phyloP scores from a whole-genome alignment of 225 moss, liverwort and hornwort species.

The Bryoerythrophyllum caledonicum region DNA sequence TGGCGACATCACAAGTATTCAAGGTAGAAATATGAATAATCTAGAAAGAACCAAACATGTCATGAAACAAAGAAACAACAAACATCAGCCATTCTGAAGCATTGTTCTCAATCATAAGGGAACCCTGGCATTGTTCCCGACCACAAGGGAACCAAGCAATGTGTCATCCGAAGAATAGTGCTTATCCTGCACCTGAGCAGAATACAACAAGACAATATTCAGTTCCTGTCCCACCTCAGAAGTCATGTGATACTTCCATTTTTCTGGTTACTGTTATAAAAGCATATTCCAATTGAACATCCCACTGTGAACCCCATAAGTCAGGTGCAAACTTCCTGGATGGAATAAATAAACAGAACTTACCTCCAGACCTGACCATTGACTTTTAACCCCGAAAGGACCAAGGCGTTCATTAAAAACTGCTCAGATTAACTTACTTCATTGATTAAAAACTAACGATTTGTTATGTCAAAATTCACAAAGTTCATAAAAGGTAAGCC shows the following conservation, averaged over 20 bases:
- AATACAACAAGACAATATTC: background rate
- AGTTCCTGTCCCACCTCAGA: background rate
- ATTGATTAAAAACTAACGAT: no score
- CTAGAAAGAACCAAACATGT: background rate
- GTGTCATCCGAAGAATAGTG: background rate
- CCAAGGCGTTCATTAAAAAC: no score
- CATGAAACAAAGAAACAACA: background rate
- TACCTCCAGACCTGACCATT: no score
- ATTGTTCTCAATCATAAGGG: background rate
- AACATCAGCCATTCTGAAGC: background rate
- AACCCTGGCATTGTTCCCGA: no score
- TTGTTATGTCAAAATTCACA: no score
- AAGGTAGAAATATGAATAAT: background rate
- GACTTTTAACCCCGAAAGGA: background rate
- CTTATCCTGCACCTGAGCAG: background rate
- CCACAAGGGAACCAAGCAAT: background rate
- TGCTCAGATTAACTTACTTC: no score
- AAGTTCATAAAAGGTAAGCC: no score
- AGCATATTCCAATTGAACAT: constrained; percentile 22
- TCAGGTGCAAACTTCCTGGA: background rate
- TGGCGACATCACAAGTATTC: background rate
- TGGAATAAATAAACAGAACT: background rate
- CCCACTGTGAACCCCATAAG: background rate
- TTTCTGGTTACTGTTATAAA: background rate
- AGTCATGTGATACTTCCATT: constrained; percentile 9